These are phyloP conservation scores for Posidonia oceanica DNA, from an alignment of 116 monocot genomes.

Conservation along the genomic window DNA sequence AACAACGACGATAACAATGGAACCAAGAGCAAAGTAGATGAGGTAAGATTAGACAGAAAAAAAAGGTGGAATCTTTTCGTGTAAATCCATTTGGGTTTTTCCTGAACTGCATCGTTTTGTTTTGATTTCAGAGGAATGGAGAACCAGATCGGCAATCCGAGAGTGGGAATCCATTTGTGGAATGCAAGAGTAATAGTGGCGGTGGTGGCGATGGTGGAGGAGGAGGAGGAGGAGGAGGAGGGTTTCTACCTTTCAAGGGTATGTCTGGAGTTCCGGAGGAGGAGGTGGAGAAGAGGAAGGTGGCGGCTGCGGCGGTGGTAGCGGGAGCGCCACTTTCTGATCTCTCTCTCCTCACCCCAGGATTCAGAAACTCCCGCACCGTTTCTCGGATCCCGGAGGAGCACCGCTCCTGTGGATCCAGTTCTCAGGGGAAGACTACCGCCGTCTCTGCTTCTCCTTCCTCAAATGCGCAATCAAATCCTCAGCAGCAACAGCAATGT, in stretches of 20 bases:
- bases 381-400: constrained; percentile 5
- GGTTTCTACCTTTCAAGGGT: constrained; percentile 32
- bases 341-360: constrained; percentile 33
- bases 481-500: constrained; percentile 14
- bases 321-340: constrained; percentile 15
- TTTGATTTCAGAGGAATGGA: no score
- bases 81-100: background rate
- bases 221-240: constrained; percentile 14
- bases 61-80: background rate
- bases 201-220: background rate
- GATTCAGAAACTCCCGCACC: background rate
- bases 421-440: background rate
- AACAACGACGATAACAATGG: constrained; percentile 3
- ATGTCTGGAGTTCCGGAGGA: constrained; percentile 9
- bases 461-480: background rate
- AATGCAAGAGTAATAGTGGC: background rate
- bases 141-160: constrained; percentile 12
- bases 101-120: no score
- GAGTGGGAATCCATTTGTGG: constrained; percentile 7
- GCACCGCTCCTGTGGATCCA: constrained; percentile 4
- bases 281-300: constrained; percentile 20
- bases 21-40: background rate
- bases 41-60: background rate
- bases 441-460: background rate
- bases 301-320: background rate